phyloP scores from a whole-genome alignment of 805 yeast genomes.

The Saccharomycopsis schoenii region DNA sequence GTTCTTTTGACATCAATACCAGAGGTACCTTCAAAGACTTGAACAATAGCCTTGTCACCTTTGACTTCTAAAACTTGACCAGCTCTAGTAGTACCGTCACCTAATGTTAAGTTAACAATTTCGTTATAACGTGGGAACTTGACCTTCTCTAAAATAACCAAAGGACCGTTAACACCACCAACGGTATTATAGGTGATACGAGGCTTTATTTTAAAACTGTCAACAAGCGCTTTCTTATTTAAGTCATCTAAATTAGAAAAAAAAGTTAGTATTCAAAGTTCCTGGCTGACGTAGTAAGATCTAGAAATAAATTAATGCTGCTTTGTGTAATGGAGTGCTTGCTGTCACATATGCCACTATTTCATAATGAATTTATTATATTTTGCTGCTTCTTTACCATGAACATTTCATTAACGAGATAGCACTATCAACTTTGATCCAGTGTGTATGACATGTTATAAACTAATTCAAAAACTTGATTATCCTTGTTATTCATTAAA shows the following conservation, averaged over 20 bases:
- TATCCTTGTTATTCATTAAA: too few species aligned
- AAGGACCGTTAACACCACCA: slow-evolving; percentile 97
- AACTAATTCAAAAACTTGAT: too few species aligned
- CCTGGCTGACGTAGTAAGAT: too few species aligned
- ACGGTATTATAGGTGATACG: slow-evolving; percentile 92
- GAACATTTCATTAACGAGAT: too few species aligned
- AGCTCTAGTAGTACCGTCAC: slow-evolving; percentile 90
- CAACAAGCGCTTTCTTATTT: slow-evolving; percentile 85
- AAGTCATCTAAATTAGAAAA: slow-evolving; percentile 41
- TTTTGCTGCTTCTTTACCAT: too few species aligned
- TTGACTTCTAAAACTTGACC: slow-evolving; percentile 98
- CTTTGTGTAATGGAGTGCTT: not conserved
- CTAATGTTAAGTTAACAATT: slow-evolving; percentile 91
- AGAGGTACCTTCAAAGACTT: slow-evolving; percentile 97
- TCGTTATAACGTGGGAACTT: slow-evolving; percentile 89
- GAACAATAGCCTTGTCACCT: slow-evolving; percentile 95
- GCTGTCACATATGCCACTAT: too few species aligned
- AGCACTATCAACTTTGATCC: too few species aligned
- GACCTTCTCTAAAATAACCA: slow-evolving; percentile 81
- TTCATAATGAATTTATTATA: too few species aligned
- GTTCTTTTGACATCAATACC: slow-evolving; percentile 99
- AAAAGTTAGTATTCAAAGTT: not conserved
- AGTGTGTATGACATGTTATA: too few species aligned
- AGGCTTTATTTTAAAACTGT: slow-evolving; percentile 86
- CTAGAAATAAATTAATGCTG: not conserved